A percentile compares a stretch with the other conserved stretches of the same genome.
These are phyloP conservation scores for Botrytis elliptica DNA, from an alignment of 2,329 filamentous ascomycete species.

Conservation along the genomic window DNA sequence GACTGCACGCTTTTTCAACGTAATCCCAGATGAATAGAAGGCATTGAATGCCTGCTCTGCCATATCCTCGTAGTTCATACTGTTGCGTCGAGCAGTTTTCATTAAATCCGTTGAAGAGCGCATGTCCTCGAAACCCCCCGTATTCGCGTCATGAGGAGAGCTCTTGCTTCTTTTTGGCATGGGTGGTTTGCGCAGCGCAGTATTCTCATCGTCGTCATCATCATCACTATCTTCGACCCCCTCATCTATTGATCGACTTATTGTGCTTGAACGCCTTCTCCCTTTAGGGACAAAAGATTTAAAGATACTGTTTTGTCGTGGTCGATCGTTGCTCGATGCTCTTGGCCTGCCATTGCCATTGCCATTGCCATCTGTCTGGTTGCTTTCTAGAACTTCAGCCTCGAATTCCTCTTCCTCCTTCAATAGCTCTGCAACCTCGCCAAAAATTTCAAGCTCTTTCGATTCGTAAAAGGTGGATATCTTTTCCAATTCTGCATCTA, in stretches of 20 bases:
- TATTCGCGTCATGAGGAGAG: constrained; percentile 29
- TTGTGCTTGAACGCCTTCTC: constrained; percentile 45
- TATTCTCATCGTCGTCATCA: constrained; percentile 63
- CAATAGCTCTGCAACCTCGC: constrained; percentile 75
- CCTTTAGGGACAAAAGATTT: constrained; percentile 47
- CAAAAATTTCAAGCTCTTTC: constrained; percentile 85
- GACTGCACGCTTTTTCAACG: constrained; percentile 88
- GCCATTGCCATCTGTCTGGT: constrained; percentile 38
- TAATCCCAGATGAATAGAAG: constrained; percentile 70
- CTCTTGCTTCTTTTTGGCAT: constrained; percentile 40
- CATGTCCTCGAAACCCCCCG: constrained; percentile 50
- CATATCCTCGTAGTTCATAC: constrained; percentile 72
- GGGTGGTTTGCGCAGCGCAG: constrained; percentile 41
- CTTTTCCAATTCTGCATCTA: constrained; percentile 91
- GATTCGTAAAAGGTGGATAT: constrained; percentile 85
- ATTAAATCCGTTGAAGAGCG: constrained; percentile 61
- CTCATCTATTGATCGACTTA: constrained; percentile 52
- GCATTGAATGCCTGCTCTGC: constrained; percentile 71
- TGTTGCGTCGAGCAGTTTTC: constrained; percentile 58
- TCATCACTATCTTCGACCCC: constrained; percentile 66
- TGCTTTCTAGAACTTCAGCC: constrained; percentile 39
- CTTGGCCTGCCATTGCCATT: constrained; percentile 42
- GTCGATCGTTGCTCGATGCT: constrained; percentile 44
- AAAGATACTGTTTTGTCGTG: constrained; percentile 51
- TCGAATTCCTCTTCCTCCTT: constrained; percentile 69